Evolutionary conservation across 768 basidiomycete genomes (phyloP).

Genomic region (Lentinula sp.): DNA sequence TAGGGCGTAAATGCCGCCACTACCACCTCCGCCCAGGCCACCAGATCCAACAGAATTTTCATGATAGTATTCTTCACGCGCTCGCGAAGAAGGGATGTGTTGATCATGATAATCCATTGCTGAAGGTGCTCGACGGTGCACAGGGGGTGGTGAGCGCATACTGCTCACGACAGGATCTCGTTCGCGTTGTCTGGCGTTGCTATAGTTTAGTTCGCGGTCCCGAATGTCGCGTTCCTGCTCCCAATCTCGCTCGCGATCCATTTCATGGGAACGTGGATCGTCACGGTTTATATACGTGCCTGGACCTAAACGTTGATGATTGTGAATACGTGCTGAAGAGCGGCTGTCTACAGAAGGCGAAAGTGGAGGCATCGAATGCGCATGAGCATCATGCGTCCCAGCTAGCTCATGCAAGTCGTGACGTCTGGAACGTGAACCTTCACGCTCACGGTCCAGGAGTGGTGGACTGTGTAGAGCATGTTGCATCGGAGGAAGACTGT

Average conservation of each 20-base stretch:
- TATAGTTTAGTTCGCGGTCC: constrained; percentile 21
- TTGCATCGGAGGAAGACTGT: constrained; percentile 35
- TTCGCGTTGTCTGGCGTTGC: constrained; percentile 22
- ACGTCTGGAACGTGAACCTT: constrained; percentile 32
- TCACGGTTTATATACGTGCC: constrained; percentile 50
- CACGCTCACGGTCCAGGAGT: constrained; percentile 30
- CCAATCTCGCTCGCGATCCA: constrained; percentile 33
- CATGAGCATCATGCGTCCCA: constrained; percentile 21
- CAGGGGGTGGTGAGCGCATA: constrained; percentile 12
- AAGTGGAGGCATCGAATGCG: constrained; percentile 19
- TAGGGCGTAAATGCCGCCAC: constrained; percentile 17
- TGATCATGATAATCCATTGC: constrained; percentile 4
- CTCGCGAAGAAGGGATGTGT: neutral
- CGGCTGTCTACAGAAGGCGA: constrained; percentile 32
- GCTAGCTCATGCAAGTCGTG: constrained; percentile 28
- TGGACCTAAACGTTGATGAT: constrained; percentile 64
- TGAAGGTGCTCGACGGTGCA: neutral
- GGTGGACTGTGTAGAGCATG: constrained; percentile 47
- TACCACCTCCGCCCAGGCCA: constrained; percentile 19
- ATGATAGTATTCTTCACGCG: constrained; percentile 16
- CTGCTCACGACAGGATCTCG: constrained; percentile 18
- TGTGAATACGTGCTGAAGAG: constrained; percentile 42
- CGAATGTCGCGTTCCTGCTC: constrained; percentile 37
- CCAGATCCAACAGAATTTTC: constrained; percentile 31
- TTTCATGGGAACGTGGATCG: constrained; percentile 34